Evolutionary conservation across 1,139 yeast species (phyloP), one percentile per base, ranked within the genome.

Genomic region (Candida sp.): DNA sequence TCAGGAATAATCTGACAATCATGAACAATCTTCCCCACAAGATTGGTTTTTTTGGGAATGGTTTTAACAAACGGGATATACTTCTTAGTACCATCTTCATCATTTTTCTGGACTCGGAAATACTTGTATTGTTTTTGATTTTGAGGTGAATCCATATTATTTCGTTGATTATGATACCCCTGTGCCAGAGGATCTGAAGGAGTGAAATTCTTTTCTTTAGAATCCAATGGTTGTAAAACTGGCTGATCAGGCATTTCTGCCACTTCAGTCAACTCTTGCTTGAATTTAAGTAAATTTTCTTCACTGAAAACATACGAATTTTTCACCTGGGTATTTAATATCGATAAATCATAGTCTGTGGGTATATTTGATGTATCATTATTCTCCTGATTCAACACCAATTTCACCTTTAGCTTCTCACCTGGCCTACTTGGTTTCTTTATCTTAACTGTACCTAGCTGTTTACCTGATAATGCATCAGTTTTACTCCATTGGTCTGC

Each of bases 261-360:
- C 41, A 75, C 68, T 56, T 75, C 81, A 2, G 79, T 71, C 50
- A 73, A 59, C 52, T 79, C 82, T 57, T 79, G 82, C 52, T 81
- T 82, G 59, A 80, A 84, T 52, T 82, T 79, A 50, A 82, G 79
- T 54, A 87, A 69, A 62, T 90, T 91, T 58, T 88, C 85, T 66
- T 93, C 99, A 25, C 91, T 84, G 62, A 93, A 90, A n/a, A 90
- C 88, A 60, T 78, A 93, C 46, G 95, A 87, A 60, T 91, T 93
- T 39, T 80, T 81, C 7, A 90, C 96, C 48, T 81, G 82, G 36
- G 87, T 82, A 63, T 89, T 89, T 27, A 87, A 77, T 61, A 93
- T 72, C 41, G 82, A 78, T 9, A 93, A 71, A 55, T 89, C 95
- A 61, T 91, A 93, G 53, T 87, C 89, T 53, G 81, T 87, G 4